These are phyloP conservation scores for Xylogone sp. DNA, from an alignment of 2,329 filamentous ascomycete genomes.

Conservation along the genomic window DNA sequence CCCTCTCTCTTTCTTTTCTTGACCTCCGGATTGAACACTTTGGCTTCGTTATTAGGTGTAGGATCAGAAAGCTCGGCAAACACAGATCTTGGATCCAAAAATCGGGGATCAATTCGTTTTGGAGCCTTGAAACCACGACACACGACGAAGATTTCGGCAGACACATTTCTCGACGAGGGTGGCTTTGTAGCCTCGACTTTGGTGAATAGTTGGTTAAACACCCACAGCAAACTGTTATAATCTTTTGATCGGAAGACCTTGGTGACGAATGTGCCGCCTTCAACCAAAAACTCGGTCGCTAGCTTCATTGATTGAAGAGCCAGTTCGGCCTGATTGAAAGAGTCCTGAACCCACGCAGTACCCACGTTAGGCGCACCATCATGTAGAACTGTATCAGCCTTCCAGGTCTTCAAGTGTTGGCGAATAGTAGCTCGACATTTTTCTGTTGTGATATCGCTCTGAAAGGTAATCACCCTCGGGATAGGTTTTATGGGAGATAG, in stretches of 20 bases:
- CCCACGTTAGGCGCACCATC: conserved; percentile 97
- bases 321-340: conserved; percentile 94
- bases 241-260: conserved; percentile 98
- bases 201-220: conserved; percentile 92
- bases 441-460: conserved; percentile 96
- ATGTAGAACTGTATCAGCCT: conserved; percentile 91
- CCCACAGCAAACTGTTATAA: conserved; percentile 93
- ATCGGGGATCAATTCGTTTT: conserved; percentile 86
- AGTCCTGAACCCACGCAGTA: conserved; percentile 97
- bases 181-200: conserved; percentile 98
- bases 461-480: conserved; percentile 88
- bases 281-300: conserved; percentile 85
- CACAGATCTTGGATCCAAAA: conserved; percentile 83
- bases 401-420: conserved; percentile 90
- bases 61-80: conserved; percentile 88
- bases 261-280: conserved; percentile 91
- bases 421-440: conserved; percentile 90
- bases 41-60: conserved; percentile 92
- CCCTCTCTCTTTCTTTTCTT: conserved; percentile 98
- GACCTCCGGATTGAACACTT: conserved; percentile 94
- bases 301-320: conserved; percentile 88
- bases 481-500: conserved; percentile 94
- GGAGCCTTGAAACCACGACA: conserved; percentile 94
- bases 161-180: conserved; percentile 91
- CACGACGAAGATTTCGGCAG: conserved; percentile 97